Base-by-base conservation (phyloP, 2,329 filamentous ascomycete genomes). In the Trichoderma atrobrunneum region DNA sequence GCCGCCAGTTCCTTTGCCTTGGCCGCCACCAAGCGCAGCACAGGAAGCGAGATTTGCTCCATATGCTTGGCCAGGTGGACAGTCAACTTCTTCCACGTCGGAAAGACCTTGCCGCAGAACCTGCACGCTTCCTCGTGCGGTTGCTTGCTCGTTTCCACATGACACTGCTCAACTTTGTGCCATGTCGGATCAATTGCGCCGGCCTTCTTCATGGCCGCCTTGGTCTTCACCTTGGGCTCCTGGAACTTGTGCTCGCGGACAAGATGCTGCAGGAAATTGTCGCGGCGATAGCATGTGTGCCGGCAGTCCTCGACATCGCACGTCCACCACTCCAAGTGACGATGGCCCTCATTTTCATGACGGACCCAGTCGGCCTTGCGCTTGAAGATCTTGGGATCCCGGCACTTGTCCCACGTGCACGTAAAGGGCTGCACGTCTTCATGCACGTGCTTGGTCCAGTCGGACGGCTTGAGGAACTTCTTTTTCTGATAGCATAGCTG, bases 361-460 rank as follows among this genome's bases (percentile, higher is more conserved):
- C 95, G 89, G 26, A 97, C 94, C 95, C 95, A 98, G 79, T 98
- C 95, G 16, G 95, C 95, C 82, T 97, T 98, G 62, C 94, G 89
- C 82, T 97, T 97, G 85, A 97, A 98, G 43, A 93, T 94, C 81
- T 97, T 97, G 21, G 93, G 90, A 62, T 97, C 94, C 10, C 88
- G 88, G 79, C 95, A 97, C 65, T 89, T 87, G 2, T 92, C 90
- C 84, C 95, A 97, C 0, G 94, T 97, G 81, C 95, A 98, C 3
- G 93, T 97, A 76, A 97, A 97, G 0, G 95, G 95, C 79, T 96
- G 93, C 1, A 97, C 90, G 79, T 98, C 95, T 81, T 97, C 95
- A 76, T 97, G 93, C 1, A 98, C 93, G 78, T 98, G 95, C 80
- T 98, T 97, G 1, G 94, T 97, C 95, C 95, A 98, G 81, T 98